Conservation (phyloP, 2,329 filamentous ascomycete genomes). For the Penicillium sp. region DNA sequence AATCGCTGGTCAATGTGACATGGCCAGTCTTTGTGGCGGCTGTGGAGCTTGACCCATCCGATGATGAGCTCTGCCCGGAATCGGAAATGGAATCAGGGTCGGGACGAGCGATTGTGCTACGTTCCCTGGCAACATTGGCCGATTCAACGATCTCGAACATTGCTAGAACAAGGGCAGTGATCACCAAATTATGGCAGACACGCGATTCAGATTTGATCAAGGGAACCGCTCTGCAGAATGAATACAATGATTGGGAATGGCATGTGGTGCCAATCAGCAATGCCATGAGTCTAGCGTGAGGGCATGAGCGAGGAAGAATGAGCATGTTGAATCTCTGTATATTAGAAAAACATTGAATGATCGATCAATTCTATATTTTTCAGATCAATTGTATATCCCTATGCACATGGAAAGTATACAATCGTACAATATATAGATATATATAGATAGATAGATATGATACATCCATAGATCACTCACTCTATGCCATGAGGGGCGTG, state of each 20-base stretch:
- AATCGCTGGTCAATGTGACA: slow-evolving; percentile 36
- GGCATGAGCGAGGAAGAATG: not conserved
- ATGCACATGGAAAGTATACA: not conserved
- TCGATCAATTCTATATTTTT: not conserved
- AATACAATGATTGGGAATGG: slow-evolving; percentile 44
- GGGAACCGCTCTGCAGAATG: slow-evolving; percentile 12
- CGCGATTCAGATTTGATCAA: slow-evolving; percentile 40
- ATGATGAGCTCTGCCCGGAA: slow-evolving; percentile 38
- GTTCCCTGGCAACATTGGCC: slow-evolving; percentile 42
- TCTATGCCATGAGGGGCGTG: not conserved
- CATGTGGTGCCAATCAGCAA: slow-evolving; percentile 44
- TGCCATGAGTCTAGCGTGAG: slow-evolving; percentile 44
- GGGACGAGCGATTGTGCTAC: slow-evolving; percentile 42
- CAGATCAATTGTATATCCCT: not conserved
- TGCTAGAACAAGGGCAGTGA: slow-evolving; percentile 46
- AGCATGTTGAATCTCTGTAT: not conserved
- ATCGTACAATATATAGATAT: not conserved
- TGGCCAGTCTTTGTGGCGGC: slow-evolving; percentile 48
- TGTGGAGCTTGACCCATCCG: slow-evolving; percentile 41
- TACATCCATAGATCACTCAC: too few relatives aligned
- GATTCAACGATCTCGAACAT: slow-evolving; percentile 46
- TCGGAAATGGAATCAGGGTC: slow-evolving; percentile 21
- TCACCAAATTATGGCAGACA: slow-evolving; percentile 49
- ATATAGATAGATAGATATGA: not conserved
- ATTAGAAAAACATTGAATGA: not conserved